Evolutionary conservation across 2,329 filamentous ascomycete species (phyloP).

Genomic region (Cordyceps militaris): DNA sequence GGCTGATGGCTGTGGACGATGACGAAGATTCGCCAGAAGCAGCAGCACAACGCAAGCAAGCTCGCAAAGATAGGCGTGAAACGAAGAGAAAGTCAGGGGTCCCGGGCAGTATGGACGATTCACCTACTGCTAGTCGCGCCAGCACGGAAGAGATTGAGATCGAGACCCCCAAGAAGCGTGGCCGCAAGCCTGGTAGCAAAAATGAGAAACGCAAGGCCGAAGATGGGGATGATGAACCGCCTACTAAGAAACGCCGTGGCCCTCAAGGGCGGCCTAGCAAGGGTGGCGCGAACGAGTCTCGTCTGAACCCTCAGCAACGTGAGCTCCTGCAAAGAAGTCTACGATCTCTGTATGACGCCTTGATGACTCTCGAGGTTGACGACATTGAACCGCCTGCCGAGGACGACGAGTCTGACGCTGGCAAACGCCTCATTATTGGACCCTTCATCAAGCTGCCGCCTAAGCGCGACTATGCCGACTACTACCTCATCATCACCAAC

Average conservation of each 20-base stretch:
- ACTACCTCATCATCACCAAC: slow-evolving; percentile 85
- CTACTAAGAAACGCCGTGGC: slow-evolving; percentile 70
- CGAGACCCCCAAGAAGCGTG: slow-evolving; percentile 72
- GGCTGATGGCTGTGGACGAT: slow-evolving; percentile 95
- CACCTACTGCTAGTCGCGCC: slow-evolving; percentile 70
- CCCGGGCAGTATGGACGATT: slow-evolving; percentile 47
- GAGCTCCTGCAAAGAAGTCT: slow-evolving; percentile 73
- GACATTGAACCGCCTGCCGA: slow-evolving; percentile 51
- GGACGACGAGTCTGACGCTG: slow-evolving; percentile 50
- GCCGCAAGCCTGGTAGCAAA: slow-evolving; percentile 68
- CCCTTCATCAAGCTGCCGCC: slow-evolving; percentile 89
- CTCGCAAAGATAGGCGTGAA: slow-evolving; percentile 72
- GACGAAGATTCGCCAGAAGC: slow-evolving; percentile 93
- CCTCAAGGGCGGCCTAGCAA: slow-evolving; percentile 65
- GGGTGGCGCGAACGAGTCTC: slow-evolving; percentile 30
- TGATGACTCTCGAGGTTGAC: slow-evolving; percentile 81
- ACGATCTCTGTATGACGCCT: slow-evolving; percentile 65
- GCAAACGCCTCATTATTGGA: slow-evolving; percentile 77
- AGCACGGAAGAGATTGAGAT: slow-evolving; percentile 72
- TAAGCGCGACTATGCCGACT: slow-evolving; percentile 85
- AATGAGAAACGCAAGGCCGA: slow-evolving; percentile 85
- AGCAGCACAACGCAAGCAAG: slow-evolving; percentile 83
- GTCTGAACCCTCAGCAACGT: slow-evolving; percentile 62
- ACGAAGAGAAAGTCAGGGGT: slow-evolving; percentile 55
- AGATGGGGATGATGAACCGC: slow-evolving; percentile 68